Percentiles rank a stretch among this genome's conserved stretches.
Conservation (phyloP, 2,329 filamentous ascomycete genomes). For the Fusarium avenaceum region DNA sequence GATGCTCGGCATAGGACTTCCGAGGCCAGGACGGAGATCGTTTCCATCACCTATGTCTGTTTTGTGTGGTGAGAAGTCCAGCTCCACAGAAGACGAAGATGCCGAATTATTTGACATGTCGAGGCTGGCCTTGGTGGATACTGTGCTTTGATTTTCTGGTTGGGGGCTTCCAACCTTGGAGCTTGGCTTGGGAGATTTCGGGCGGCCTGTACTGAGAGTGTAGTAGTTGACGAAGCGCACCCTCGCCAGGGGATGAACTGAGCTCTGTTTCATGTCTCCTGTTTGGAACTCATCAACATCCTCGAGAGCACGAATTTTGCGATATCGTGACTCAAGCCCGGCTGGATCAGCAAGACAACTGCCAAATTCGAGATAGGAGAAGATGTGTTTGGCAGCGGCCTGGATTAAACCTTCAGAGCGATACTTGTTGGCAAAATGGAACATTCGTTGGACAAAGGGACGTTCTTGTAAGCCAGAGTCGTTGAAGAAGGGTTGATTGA, state of each 20-base stretch:
- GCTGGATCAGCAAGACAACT: conserved; percentile 82
- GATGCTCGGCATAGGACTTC: conserved; percentile 35
- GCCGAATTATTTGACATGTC: not conserved
- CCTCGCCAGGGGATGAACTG: conserved; percentile 57
- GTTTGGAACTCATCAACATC: conserved; percentile 70
- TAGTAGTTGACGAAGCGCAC: conserved; percentile 92
- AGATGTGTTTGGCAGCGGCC: conserved; percentile 79
- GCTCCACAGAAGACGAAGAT: conserved; percentile 5
- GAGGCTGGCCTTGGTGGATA: conserved; percentile 5
- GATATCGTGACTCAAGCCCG: conserved; percentile 78
- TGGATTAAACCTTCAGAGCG: conserved; percentile 75
- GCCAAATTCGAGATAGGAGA: conserved; percentile 87
- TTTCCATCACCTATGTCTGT: conserved; percentile 8
- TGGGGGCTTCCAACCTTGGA: conserved; percentile 34
- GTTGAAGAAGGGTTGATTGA: conserved; percentile 81
- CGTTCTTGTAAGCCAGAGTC: conserved; percentile 78
- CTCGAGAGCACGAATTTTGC: conserved; percentile 77
- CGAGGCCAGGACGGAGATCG: conserved; percentile 7
- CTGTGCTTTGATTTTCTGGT: conserved; percentile 7
- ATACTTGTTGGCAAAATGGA: conserved; percentile 87
- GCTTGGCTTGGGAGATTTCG: conserved; percentile 59
- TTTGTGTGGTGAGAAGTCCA: conserved; percentile 15
- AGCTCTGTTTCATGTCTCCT: conserved; percentile 34
- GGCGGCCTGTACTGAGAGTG: conserved; percentile 82
- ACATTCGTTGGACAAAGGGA: conserved; percentile 74